Evolutionary conservation across 352 stramenopile genomes (phyloP), one percentile per base, ranked within the genome.

Genomic region (Phytophthora crassamura): DNA sequence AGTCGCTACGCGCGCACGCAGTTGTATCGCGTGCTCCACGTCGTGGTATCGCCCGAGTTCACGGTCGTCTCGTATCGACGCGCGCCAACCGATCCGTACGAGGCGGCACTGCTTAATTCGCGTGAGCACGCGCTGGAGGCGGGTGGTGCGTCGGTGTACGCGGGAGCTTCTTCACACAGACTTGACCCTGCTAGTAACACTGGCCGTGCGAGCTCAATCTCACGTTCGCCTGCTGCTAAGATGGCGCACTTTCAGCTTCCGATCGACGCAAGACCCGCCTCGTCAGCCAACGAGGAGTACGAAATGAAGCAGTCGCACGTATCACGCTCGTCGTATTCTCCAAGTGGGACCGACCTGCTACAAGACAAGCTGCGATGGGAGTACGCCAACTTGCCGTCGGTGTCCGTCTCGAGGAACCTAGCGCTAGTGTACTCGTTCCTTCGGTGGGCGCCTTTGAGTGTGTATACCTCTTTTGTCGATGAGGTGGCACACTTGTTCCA

Each of bases 11-110:
- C 54, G 8, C 42, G 34, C 25, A 55, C 32, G 15, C 49, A 68
- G 16, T 39, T 79, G 15, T 77, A 80, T 22, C 74, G 72, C 35
- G 66, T 88, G 8, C 48, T 75, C 9, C 61, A 69, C 28, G 59
- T 84, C 33, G 64, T 86, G 36, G 35, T 64, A 11, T 88, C 79
- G 9, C 76, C 79, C 0, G 70, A 84, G 42, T 86, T 88, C 34
- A 86, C 76, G 0, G 72, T 88, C 65, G 84, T 86, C 45, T 88
- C 79, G 11, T 88, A 84, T 42, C 68, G 79, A 5, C 76, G 79
- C 25, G 74, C 79, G 20, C 59, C 76, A 8, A 41, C 57, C 9
- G 47, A 51, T 25, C 25, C 42, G 9, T 22, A 34, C 18, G 38
- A 58, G 60, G 41, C 28, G 18, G 50, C 57, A 49, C n/a, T n/a